phyloP scores from a whole-genome alignment of 371 early-diverging fungal genomes.

The Mucor ambiguus region DNA sequence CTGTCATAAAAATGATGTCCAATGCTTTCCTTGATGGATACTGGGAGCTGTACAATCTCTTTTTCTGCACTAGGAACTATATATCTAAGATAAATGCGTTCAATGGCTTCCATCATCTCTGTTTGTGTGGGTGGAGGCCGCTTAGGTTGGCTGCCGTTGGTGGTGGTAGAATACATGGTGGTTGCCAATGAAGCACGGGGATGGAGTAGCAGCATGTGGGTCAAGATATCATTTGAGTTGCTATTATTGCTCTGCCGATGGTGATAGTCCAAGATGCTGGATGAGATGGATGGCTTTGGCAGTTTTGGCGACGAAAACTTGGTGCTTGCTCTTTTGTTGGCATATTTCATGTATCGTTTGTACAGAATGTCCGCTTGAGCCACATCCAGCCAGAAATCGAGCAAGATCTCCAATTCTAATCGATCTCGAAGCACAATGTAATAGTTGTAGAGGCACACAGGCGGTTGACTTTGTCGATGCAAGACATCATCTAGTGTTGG shows the following conservation, averaged over 20 bases:
- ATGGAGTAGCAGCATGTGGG: constrained; percentile 20
- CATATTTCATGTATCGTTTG: constrained; percentile 44
- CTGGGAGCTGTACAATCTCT: constrained; percentile 44
- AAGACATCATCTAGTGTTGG: constrained; percentile 65
- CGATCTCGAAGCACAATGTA: constrained; percentile 66
- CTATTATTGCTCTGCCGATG: not conserved
- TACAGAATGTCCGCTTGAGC: constrained; percentile 61
- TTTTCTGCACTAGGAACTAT: constrained; percentile 60
- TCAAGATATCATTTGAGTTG: constrained; percentile 7
- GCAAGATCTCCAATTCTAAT: constrained; percentile 49
- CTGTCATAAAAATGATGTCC: constrained; percentile 29
- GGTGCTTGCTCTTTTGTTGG: constrained; percentile 2
- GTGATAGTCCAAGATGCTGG: not conserved
- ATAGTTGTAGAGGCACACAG: constrained; percentile 69
- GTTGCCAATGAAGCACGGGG: constrained; percentile 24
- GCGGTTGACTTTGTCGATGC: constrained; percentile 61
- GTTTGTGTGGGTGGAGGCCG: constrained; percentile 36
- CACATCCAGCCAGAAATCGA: constrained; percentile 75
- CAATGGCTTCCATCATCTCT: constrained; percentile 54
- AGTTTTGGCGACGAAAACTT: not conserved
- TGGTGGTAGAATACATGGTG: constrained; percentile 12
- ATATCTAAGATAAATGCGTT: constrained; percentile 61
- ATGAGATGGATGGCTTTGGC: constrained; percentile 4
- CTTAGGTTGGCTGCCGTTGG: constrained; percentile 2
- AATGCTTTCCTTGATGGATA: constrained; percentile 38